Percentiles rank a stretch among this genome's conserved stretches.
Evolutionary conservation across 2,329 filamentous ascomycete genomes (phyloP).

Genomic region (Colletotrichum cuscutae): DNA sequence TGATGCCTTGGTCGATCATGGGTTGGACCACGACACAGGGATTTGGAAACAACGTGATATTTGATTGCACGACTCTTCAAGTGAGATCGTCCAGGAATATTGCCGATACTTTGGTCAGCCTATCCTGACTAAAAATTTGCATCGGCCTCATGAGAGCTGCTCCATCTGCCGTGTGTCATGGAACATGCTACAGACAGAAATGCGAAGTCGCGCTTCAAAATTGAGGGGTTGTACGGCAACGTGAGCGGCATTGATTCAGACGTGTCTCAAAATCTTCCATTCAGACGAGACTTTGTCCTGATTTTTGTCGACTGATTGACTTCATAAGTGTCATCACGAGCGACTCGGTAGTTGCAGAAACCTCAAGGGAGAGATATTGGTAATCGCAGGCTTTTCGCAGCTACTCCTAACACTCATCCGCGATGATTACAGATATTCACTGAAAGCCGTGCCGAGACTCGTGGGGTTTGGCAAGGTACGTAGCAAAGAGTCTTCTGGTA

Average conservation of each 20-base stretch:
- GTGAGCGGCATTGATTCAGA: background rate
- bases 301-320: background rate
- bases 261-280: background rate
- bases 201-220: background rate
- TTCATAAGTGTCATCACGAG: background rate
- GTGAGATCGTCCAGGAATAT: background rate
- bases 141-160: background rate
- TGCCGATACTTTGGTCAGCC: background rate
- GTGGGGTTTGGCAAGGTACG: no score
- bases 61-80: background rate
- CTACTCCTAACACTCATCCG: no score
- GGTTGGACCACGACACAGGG: background rate
- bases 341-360: no score
- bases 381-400: background rate
- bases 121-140: background rate
- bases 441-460: no score
- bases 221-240: background rate
- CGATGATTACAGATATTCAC: no score
- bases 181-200: background rate
- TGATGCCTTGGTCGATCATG: background rate
- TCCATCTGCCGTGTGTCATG: background rate
- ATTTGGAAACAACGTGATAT: background rate
- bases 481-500: no score
- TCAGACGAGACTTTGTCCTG: background rate
- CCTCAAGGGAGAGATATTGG: background rate